phyloP scores from a whole-genome alignment of 2,329 filamentous ascomycete genomes.

The Cercospora sesami region DNA sequence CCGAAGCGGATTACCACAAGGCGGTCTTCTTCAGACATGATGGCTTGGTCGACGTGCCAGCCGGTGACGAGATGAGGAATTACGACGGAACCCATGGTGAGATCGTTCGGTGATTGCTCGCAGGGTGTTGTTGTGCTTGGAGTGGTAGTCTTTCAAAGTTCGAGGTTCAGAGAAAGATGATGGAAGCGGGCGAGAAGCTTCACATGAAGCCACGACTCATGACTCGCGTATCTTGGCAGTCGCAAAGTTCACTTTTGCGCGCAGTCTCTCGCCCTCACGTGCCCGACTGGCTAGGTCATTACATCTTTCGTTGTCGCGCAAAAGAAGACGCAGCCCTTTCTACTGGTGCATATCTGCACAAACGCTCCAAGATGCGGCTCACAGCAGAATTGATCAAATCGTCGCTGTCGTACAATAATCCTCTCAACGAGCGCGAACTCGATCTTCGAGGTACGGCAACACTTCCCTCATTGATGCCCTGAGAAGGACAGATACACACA shows the following conservation, averaged over 20 bases:
- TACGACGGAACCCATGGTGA: slow-evolving; percentile 75
- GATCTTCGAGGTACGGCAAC: slow-evolving; percentile 91
- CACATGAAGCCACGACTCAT: slow-evolving; percentile 2
- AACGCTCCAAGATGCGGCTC: slow-evolving; percentile 71
- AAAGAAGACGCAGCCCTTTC: not conserved
- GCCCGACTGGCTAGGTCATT: not conserved
- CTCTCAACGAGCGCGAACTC: slow-evolving; percentile 96
- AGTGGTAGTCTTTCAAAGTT: not conserved
- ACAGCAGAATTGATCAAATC: slow-evolving; percentile 91
- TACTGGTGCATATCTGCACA: not conserved
- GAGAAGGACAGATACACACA: slow-evolving; percentile 97
- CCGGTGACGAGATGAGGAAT: slow-evolving; percentile 87
- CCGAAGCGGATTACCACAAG: slow-evolving; percentile 93
- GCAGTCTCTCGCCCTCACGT: not conserved
- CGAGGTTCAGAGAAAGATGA: not conserved
- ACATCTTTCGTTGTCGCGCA: not conserved
- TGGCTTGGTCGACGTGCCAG: slow-evolving; percentile 98
- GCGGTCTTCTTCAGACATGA: slow-evolving; percentile 85
- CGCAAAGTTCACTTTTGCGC: slow-evolving; percentile 9
- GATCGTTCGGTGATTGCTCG: not conserved
- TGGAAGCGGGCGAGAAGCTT: not conserved
- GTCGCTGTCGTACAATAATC: slow-evolving; percentile 97
- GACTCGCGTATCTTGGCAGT: slow-evolving; percentile 5
- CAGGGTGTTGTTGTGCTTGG: not conserved
- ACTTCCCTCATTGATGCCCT: slow-evolving; percentile 47